phyloP scores from a whole-genome alignment of 208 protist genomes.

The Leishmania major region DNA sequence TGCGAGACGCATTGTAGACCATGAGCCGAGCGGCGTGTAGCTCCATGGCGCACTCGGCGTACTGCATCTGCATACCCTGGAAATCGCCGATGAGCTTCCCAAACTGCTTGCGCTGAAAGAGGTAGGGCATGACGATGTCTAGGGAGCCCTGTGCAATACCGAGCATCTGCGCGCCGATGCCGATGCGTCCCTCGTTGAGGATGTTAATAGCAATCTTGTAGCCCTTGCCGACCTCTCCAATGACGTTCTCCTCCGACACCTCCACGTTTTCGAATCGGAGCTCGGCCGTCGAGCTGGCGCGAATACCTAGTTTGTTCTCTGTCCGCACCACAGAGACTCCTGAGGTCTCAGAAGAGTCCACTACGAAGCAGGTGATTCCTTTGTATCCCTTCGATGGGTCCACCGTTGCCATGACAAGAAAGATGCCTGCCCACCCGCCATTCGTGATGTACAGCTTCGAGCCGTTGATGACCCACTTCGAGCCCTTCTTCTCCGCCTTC shows the following conservation, averaged over 20 bases:
- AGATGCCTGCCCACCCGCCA: conserved; percentile 87
- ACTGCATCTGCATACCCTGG: conserved; percentile 95
- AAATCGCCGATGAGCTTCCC: conserved; percentile 89
- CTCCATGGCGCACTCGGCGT: conserved; percentile 73
- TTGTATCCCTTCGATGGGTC: conserved; percentile 89
- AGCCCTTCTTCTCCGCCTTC: conserved; percentile 71
- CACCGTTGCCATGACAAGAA: conserved; percentile 94
- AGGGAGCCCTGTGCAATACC: conserved; percentile 90
- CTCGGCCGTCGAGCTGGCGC: conserved; percentile 95
- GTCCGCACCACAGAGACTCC: conserved; percentile 93
- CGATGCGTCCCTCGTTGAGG: conserved; percentile 96
- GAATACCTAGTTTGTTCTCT: conserved; percentile 96
- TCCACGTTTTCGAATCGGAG: conserved; percentile 92
- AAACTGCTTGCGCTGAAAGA: conserved; percentile 95
- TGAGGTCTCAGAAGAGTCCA: conserved; percentile 79
- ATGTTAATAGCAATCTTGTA: conserved; percentile 95
- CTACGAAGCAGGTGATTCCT: conserved; percentile 96
- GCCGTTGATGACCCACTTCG: conserved; percentile 93
- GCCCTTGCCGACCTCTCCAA: conserved; percentile 92
- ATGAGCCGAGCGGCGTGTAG: conserved; percentile 83
- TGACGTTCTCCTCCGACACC: conserved; percentile 70
- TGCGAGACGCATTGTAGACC: conserved; percentile 93
- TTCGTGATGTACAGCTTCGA: conserved; percentile 96
- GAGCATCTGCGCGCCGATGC: conserved; percentile 95
- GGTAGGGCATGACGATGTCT: conserved; percentile 80